A percentile compares a stretch with the other conserved stretches of the same genome.
Evolutionary conservation across 2,329 filamentous ascomycete species (phyloP).

Genomic region (Diaporthe australafricana): DNA sequence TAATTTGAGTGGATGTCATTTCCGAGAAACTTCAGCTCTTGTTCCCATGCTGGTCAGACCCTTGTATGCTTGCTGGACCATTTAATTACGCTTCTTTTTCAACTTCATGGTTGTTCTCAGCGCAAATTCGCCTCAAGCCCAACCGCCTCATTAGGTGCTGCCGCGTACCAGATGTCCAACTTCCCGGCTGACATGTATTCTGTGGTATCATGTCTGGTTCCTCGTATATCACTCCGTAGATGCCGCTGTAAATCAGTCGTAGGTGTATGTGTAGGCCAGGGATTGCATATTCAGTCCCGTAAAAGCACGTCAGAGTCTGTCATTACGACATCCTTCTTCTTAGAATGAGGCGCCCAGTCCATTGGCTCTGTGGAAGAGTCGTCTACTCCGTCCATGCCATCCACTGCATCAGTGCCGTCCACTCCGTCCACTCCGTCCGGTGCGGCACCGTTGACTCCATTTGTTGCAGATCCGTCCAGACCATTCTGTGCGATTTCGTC

Average conservation of each 20-base stretch:
- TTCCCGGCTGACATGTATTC: constrained; percentile 7
- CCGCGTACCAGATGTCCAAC: constrained; percentile 9
- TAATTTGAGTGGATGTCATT: background rate
- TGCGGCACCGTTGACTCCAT: background rate
- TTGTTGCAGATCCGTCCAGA: background rate
- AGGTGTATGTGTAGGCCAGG: background rate
- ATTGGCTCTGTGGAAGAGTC: background rate
- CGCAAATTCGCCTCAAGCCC: background rate
- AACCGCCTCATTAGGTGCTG: background rate
- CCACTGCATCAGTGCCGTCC: background rate
- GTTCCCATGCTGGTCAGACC: background rate
- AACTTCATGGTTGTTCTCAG: background rate
- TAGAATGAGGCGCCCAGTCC: constrained; percentile 9
- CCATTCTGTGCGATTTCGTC: constrained; percentile 67
- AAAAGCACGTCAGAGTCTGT: background rate
- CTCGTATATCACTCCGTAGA: constrained; percentile 27
- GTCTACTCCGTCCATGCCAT: background rate
- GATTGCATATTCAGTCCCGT: background rate
- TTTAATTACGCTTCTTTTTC: background rate
- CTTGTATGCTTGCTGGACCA: constrained; percentile 11
- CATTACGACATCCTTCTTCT: background rate
- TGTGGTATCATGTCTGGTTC: constrained; percentile 21
- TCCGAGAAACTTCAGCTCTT: background rate
- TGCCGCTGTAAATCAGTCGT: constrained; percentile 17
- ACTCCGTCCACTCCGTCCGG: background rate